Evolutionary conservation across 1,284 basidiomycete genomes (phyloP), one percentile per base, ranked within the genome.

Genomic region (Ceratobasidium sp.): DNA sequence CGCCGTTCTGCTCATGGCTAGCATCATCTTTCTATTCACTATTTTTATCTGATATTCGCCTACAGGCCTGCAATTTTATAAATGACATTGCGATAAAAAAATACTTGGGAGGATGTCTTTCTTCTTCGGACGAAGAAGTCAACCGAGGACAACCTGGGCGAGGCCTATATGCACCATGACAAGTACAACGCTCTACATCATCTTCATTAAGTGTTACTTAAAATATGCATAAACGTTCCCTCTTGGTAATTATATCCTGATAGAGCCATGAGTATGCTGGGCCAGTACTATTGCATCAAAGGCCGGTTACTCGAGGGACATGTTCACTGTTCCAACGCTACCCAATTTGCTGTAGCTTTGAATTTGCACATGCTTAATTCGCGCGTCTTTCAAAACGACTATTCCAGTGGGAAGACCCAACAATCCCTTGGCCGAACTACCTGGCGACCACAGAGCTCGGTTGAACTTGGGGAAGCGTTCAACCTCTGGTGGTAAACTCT

Each of bases 261-360:
- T 50, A 69, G 65, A 34, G 65, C 65, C 2, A 69, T 69, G 65
- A 16, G 6, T 57, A 28, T 57, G 48, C 41, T 69, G 12, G 52
- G 52, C 10, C 26, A 43, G 28, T 92, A 92, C 79, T 91, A 90
- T 79, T 81, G 91, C 32, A 86, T 89, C 36, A 91, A 89, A 76
- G 91, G 90, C 9, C 86, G 91, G 41, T 80, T 89, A 6, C 79
- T 89, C 23, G 91, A 93, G 78, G 91, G 91, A 6, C 87, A 88
- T 76, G 90, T 89, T 77, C 88, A 92, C 78, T 85, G 87, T 0
- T 87, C 86, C 72, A 86, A 88, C 0, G 91, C 65, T 26, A 69
- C 52, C 28, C 32, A 32, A 28, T 57, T 69, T 21, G 65, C 65
- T 10, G 36, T 57, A 18, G 18, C 52, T 3, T 16, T 69, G 1